These are phyloP conservation scores for Ceratobasidium sp. DNA, from an alignment of 1,284 basidiomycete genomes.

Conservation along the genomic window DNA sequence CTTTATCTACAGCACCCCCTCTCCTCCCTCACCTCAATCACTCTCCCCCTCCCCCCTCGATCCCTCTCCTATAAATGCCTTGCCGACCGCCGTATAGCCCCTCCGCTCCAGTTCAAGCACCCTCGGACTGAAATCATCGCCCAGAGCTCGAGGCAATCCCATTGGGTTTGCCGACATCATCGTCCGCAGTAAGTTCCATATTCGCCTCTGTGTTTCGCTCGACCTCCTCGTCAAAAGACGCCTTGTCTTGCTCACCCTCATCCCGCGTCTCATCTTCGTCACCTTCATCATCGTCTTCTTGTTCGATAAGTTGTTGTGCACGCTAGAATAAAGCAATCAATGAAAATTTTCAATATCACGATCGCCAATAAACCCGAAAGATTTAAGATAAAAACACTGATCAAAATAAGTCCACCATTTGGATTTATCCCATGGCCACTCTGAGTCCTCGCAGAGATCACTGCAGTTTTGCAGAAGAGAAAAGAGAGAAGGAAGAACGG, in stretches of 20 bases:
- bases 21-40: slow-evolving; percentile 11
- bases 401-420: slow-evolving; percentile 22
- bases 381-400: slow-evolving; percentile 37
- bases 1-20: not conserved
- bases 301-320: slow-evolving; percentile 70
- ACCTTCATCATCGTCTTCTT: slow-evolving; percentile 66
- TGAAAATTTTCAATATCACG: slow-evolving; percentile 38
- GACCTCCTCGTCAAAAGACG: slow-evolving; percentile 32
- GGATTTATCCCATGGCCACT: slow-evolving; percentile 16
- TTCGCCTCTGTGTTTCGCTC: slow-evolving; percentile 41
- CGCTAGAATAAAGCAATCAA: slow-evolving; percentile 58
- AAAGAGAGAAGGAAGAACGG: slow-evolving; percentile 34
- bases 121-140: slow-evolving; percentile 1
- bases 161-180: slow-evolving; percentile 11
- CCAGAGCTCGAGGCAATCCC: slow-evolving; percentile 24
- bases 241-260: slow-evolving; percentile 50
- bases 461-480: slow-evolving; percentile 16
- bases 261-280: slow-evolving; percentile 48
- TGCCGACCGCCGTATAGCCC: slow-evolving; percentile 7
- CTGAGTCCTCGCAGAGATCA: slow-evolving; percentile 7
- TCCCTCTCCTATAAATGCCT: not conserved
- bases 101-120: not conserved
- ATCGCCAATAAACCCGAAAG: slow-evolving; percentile 29
- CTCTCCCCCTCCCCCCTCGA: slow-evolving; percentile 7
- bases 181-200: slow-evolving; percentile 20